These are phyloP conservation scores for Ramaria sp. DNA, from an alignment of 768 basidiomycete genomes.

Conservation along the genomic window DNA sequence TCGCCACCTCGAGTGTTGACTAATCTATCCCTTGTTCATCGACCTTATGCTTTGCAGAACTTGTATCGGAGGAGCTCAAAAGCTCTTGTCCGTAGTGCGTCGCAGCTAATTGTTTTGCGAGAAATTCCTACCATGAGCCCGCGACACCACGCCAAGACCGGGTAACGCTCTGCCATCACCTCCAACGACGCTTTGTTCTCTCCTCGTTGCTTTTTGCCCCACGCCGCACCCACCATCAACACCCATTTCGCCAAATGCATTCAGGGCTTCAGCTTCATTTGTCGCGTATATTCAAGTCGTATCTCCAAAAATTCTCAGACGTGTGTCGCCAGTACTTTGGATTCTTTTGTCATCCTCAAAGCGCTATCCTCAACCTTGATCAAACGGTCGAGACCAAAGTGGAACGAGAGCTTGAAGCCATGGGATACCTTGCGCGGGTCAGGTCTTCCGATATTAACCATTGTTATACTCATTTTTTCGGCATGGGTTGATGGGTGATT, in stretches of 20 bases:
- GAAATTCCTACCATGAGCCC: too few species aligned
- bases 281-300: slow-evolving; percentile 69
- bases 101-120: too few species aligned
- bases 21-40: too few species aligned
- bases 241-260: slow-evolving; percentile 63
- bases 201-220: slow-evolving; percentile 63
- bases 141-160: slow-evolving; percentile 37
- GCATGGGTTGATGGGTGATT: slow-evolving; percentile 53
- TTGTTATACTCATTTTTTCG: background rate
- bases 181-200: slow-evolving; percentile 61
- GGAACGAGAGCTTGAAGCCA: slow-evolving; percentile 93
- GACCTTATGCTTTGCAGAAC: too few species aligned
- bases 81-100: too few species aligned
- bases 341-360: slow-evolving; percentile 95
- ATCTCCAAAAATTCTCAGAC: slow-evolving; percentile 77
- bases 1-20: too few species aligned
- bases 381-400: slow-evolving; percentile 79
- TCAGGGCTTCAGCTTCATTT: slow-evolving; percentile 64
- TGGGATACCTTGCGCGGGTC: slow-evolving; percentile 79
- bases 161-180: slow-evolving; percentile 60
- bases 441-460: background rate
- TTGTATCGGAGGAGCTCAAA: too few species aligned
- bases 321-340: slow-evolving; percentile 91
- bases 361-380: slow-evolving; percentile 76
- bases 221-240: slow-evolving; percentile 59